Percentiles rank a stretch among this genome's conserved stretches.
Conservation (phyloP, 83 land plant species). For the Larix sibirica region DNA sequence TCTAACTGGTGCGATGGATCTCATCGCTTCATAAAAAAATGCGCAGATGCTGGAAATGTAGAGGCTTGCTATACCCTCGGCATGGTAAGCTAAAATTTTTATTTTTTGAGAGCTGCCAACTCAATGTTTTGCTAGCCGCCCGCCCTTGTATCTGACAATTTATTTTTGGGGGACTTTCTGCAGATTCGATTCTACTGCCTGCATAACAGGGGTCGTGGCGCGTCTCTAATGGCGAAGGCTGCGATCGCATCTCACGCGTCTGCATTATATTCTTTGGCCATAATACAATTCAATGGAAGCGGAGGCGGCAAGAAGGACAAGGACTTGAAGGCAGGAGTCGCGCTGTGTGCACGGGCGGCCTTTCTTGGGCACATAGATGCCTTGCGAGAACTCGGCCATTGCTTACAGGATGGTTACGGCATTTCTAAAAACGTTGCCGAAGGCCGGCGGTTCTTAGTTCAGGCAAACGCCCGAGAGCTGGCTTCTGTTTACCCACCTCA, state of each 20-base stretch:
- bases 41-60: conserved; percentile 66
- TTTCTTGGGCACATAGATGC: conserved; percentile 65
- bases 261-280: conserved; percentile 65
- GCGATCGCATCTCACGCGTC: conserved; percentile 64
- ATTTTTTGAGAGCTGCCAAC: not conserved
- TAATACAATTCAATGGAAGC: conserved; percentile 68
- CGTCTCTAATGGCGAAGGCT: conserved; percentile 72
- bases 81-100: conserved; percentile 49
- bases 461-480: conserved; percentile 76
- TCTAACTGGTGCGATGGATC: conserved; percentile 67
- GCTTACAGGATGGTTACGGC: conserved; percentile 67
- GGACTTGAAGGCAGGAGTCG: conserved; percentile 63
- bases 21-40: conserved; percentile 57
- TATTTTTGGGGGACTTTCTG: not conserved
- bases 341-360: conserved; percentile 74
- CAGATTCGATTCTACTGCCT: conserved; percentile 64
- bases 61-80: conserved; percentile 79
- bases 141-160: not conserved
- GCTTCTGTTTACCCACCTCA: conserved; percentile 25
- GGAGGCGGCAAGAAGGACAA: conserved; percentile 66
- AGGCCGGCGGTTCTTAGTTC: conserved; percentile 45
- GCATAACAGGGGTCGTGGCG: conserved; percentile 51
- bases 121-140: not conserved
- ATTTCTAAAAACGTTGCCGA: conserved; percentile 19
- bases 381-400: conserved; percentile 60